A percentile compares a stretch with the other conserved stretches of the same genome.
phyloP scores from a whole-genome alignment of 208 protist genomes.

The Crithidia brevicula region DNA sequence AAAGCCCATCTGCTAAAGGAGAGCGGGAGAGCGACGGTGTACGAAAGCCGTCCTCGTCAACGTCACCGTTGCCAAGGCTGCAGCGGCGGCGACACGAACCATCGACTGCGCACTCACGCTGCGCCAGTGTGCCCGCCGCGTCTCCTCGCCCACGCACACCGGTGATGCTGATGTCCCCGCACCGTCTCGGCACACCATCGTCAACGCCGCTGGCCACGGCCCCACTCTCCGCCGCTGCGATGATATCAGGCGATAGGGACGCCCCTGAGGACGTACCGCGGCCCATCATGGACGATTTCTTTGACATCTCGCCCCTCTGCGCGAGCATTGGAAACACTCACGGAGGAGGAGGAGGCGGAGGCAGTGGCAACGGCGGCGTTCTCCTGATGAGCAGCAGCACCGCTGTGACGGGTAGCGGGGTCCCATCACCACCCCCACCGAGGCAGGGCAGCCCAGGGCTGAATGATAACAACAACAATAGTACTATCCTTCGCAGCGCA shows the following conservation, averaged over 20 bases:
- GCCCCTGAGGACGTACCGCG: conserved; percentile 23
- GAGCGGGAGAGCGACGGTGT: background rate
- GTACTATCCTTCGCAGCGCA: no score
- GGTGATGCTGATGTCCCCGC: background rate
- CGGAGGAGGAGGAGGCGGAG: no score
- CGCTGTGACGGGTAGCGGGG: background rate
- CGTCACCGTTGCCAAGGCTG: background rate
- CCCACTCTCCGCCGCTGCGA: background rate
- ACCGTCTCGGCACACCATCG: background rate
- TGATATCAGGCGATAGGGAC: background rate
- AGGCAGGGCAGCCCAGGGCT: background rate
- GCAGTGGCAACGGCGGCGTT: background rate
- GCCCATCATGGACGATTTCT: conserved; percentile 4
- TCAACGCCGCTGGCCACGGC: no score
- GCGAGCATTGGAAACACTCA: background rate
- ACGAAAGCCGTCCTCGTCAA: background rate
- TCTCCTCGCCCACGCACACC: conserved; percentile 5
- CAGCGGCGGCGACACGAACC: background rate
- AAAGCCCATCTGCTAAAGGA: no score
- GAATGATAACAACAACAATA: no score
- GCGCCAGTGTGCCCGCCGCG: background rate
- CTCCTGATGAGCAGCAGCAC: background rate
- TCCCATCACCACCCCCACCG: background rate
- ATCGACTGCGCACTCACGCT: background rate
- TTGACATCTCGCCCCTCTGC: background rate